Evolutionary conservation across 805 yeast species (phyloP).

Genomic region (Ogataea trehaloabstinens): DNA sequence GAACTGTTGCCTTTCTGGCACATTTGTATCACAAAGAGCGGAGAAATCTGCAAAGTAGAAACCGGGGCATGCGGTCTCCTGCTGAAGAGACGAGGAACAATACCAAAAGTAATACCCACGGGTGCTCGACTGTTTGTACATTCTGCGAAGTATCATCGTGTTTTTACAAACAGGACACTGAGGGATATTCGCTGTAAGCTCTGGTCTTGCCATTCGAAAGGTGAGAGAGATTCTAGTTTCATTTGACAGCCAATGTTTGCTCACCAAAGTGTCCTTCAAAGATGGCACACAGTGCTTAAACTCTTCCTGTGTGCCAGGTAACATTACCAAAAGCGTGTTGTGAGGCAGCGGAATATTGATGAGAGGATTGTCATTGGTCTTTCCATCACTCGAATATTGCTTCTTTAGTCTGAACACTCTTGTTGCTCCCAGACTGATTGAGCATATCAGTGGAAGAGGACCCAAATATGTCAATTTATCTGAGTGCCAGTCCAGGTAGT

Average conservation of each 20-base stretch:
- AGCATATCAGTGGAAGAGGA: conserved; percentile 65
- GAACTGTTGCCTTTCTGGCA: no score
- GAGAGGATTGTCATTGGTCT: conserved; percentile 31
- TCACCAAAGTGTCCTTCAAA: conserved; percentile 35
- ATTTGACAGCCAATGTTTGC: conserved; percentile 46
- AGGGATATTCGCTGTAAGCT: conserved; percentile 37
- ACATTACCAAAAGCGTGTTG: conserved; percentile 69
- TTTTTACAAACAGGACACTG: conserved; percentile 40
- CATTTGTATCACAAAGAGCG: conserved; percentile 24
- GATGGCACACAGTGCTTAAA: conserved; percentile 65
- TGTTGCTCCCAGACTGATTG: conserved; percentile 66
- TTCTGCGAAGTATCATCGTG: conserved; percentile 55
- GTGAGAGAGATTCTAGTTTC: conserved; percentile 61
- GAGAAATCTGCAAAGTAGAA: conserved; percentile 51
- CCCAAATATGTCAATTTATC: conserved; percentile 73
- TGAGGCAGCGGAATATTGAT: conserved; percentile 64
- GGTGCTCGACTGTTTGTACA: conserved; percentile 42
- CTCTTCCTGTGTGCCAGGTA: conserved; percentile 76
- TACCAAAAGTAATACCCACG: conserved; percentile 67
- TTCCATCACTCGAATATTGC: conserved; percentile 25
- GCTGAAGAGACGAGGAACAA: conserved; percentile 48
- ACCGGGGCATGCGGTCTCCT: conserved; percentile 44
- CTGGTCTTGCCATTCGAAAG: conserved; percentile 51
- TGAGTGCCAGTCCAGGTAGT: conserved; percentile 70
- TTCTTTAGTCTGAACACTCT: conserved; percentile 62